phyloP scores from a whole-genome alignment of 106 monocot genomes.

The Platanthera guangdongensis region DNA sequence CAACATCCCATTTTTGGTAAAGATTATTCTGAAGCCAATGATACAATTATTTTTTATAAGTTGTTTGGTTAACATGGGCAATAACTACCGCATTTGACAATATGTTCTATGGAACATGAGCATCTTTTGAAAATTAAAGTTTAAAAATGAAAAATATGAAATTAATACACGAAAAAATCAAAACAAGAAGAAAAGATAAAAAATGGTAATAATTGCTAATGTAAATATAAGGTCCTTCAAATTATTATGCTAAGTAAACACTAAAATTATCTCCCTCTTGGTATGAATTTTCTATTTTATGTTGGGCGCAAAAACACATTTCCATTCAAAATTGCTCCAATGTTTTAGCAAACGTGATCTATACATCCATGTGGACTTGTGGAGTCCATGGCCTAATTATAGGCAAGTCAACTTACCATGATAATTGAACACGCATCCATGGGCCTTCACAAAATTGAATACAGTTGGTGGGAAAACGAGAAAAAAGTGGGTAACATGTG shows the following conservation, averaged over 20 bases:
- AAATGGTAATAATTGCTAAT: neutral
- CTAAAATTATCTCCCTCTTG: neutral
- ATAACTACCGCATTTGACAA: neutral
- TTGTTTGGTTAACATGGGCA: neutral
- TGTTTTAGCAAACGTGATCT: neutral
- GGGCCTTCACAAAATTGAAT: too few species aligned
- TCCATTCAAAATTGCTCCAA: neutral
- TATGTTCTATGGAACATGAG: neutral
- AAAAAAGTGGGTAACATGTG: too few species aligned
- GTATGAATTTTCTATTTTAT: neutral
- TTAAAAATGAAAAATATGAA: conserved; percentile 4
- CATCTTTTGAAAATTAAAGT: neutral
- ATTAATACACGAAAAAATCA: neutral
- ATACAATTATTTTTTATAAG: neutral
- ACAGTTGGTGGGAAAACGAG: too few species aligned
- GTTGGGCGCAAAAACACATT: neutral
- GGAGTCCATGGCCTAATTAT: neutral
- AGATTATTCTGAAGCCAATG: neutral
- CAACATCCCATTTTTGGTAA: neutral
- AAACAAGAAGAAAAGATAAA: neutral
- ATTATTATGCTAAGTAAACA: neutral
- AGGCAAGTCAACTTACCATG: neutral
- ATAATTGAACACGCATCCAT: neutral
- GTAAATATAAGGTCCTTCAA: neutral
- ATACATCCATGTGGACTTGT: neutral